phyloP scores from a whole-genome alignment of 495 filamentous ascomycete species.

The Lophium mytilinum region DNA sequence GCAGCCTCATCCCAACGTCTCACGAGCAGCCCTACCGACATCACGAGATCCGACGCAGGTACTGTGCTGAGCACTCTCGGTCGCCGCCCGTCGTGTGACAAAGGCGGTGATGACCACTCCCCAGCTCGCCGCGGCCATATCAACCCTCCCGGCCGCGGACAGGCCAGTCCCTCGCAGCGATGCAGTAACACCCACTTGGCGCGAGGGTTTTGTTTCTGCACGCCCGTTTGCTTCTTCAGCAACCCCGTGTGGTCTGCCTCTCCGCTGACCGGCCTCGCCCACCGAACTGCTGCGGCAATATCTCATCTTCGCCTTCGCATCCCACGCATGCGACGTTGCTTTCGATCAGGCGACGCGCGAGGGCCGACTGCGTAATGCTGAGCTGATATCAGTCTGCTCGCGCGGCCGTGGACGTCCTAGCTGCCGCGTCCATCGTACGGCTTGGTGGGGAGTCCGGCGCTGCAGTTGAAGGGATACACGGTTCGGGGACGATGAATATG shows the following conservation, averaged over 20 bases:
- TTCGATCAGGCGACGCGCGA: constrained; percentile 13
- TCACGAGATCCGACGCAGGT: too few relatives aligned
- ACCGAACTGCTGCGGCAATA: constrained; percentile 1
- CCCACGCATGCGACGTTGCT: constrained; percentile 6
- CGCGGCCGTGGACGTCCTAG: not conserved
- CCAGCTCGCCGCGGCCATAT: too few relatives aligned
- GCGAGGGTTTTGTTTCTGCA: not conserved
- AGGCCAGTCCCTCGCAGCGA: too few relatives aligned
- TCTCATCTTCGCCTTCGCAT: not conserved
- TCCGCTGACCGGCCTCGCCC: not conserved
- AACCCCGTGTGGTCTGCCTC: not conserved
- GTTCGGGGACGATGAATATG: too few relatives aligned
- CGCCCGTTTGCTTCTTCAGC: not conserved
- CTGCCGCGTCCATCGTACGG: constrained; percentile 7
- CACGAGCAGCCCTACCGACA: too few relatives aligned
- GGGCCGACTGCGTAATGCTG: constrained; percentile 5
- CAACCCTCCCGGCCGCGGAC: too few relatives aligned
- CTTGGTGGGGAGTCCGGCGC: not conserved
- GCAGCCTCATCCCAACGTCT: too few relatives aligned
- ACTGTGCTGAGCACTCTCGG: too few relatives aligned
- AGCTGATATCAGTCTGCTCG: constrained; percentile 2
- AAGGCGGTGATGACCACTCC: too few relatives aligned
- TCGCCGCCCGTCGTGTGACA: too few relatives aligned
- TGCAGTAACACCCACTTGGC: not conserved
- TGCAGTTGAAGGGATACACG: not conserved